These are phyloP conservation scores for Saturnispora diversa DNA, from an alignment of 805 yeast species.

Conservation along the genomic window DNA sequence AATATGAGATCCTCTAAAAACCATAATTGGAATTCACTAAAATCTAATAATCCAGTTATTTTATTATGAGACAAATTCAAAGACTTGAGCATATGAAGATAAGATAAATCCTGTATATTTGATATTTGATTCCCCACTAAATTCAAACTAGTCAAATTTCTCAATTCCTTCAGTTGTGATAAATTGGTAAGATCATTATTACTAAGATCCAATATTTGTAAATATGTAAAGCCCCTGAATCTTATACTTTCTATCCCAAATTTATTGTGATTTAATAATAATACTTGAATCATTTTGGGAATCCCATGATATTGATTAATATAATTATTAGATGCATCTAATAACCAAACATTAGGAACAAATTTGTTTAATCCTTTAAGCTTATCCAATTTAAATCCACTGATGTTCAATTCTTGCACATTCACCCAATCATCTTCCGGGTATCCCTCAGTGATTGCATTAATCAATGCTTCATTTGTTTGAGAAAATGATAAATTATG, in stretches of 20 bases:
- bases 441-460: slow-evolving; percentile 37
- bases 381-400: slow-evolving; percentile 31
- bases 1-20: slow-evolving; percentile 38
- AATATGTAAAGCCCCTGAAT: slow-evolving; percentile 32
- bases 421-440: slow-evolving; percentile 38
- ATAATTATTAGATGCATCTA: slow-evolving; percentile 37
- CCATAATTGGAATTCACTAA: slow-evolving; percentile 29
- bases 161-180: slow-evolving; percentile 31
- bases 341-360: slow-evolving; percentile 35
- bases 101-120: slow-evolving; percentile 31
- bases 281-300: slow-evolving; percentile 32
- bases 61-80: slow-evolving; percentile 37
- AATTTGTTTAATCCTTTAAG: slow-evolving; percentile 37
- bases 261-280: slow-evolving; percentile 33
- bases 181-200: slow-evolving; percentile 32
- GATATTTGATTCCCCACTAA: slow-evolving; percentile 32
- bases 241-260: slow-evolving; percentile 34
- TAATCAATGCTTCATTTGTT: slow-evolving; percentile 35
- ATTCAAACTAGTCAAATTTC: slow-evolving; percentile 37
- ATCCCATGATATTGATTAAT: slow-evolving; percentile 39
- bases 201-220: slow-evolving; percentile 37
- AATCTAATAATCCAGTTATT: slow-evolving; percentile 33
- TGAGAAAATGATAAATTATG: slow-evolving; percentile 41
- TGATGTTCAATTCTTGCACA: slow-evolving; percentile 32
- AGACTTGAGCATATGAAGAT: slow-evolving; percentile 33